Percentiles rank a stretch among this genome's conserved stretches.
Evolutionary conservation across 305 asterid genomes (phyloP).

Genomic region (Fraxinus albicans): DNA sequence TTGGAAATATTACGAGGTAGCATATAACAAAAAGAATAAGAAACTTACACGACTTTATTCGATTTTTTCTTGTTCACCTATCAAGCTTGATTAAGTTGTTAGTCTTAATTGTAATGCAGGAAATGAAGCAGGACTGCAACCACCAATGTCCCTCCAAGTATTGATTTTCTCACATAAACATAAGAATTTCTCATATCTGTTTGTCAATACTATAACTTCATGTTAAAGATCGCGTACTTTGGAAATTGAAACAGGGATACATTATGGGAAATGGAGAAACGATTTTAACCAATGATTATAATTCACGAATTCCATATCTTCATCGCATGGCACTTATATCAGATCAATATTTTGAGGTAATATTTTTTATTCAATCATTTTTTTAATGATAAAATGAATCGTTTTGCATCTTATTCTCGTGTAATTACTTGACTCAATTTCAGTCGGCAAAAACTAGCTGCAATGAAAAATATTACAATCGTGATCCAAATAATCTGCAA

Average conservation of each 20-base stretch:
- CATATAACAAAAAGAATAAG: background rate
- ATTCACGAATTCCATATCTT: conserved; percentile 31
- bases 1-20: conserved; percentile 20
- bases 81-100: background rate
- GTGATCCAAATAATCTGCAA: conserved; percentile 23
- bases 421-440: background rate
- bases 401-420: background rate
- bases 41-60: background rate
- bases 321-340: conserved; percentile 43
- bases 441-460: conserved; percentile 40
- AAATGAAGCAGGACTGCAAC: conserved; percentile 27
- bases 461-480: conserved; percentile 25
- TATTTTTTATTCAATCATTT: background rate
- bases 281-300: background rate
- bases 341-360: conserved; percentile 41
- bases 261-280: conserved; percentile 30
- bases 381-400: background rate
- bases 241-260: conserved; percentile 33
- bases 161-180: background rate
- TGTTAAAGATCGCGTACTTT: background rate
- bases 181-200: background rate
- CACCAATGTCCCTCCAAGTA: conserved; percentile 28
- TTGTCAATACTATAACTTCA: background rate
- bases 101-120: conserved; percentile 19
- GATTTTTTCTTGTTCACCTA: background rate